These are phyloP conservation scores for Pseudogymnoascus destructans DNA, from an alignment of 2,329 filamentous ascomycete species.

Conservation along the genomic window DNA sequence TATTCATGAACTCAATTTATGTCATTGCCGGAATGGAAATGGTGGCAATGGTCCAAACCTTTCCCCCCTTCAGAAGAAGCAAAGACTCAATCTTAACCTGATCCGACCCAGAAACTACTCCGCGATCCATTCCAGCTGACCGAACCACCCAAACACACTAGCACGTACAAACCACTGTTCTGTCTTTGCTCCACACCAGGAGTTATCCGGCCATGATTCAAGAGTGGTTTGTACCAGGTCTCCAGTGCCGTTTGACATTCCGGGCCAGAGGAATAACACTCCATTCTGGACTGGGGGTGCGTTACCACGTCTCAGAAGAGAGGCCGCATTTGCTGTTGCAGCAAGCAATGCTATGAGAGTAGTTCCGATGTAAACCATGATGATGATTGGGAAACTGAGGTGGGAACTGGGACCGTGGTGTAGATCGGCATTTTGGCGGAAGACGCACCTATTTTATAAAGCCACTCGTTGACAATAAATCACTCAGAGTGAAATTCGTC, in stretches of 20 bases:
- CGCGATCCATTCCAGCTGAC: constrained; percentile 26
- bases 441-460: not conserved
- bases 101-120: constrained; percentile 20
- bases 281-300: constrained; percentile 29
- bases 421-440: not conserved
- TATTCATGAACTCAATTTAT: not conserved
- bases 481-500: not conserved
- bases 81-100: constrained; percentile 25
- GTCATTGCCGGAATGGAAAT: constrained; percentile 28
- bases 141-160: constrained; percentile 31
- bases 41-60: constrained; percentile 27
- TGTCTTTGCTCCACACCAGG: constrained; percentile 29
- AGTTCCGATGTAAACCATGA: not conserved
- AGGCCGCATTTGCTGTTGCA: constrained; percentile 4
- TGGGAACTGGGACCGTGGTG: not conserved
- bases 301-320: constrained; percentile 17
- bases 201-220: constrained; percentile 30
- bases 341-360: not conserved
- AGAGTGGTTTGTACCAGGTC: constrained; percentile 32
- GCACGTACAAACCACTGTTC: constrained; percentile 32
- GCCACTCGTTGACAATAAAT: not conserved
- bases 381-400: not conserved
- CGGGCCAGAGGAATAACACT: constrained; percentile 32
- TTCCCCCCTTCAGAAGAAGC: constrained; percentile 26
- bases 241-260: constrained; percentile 34